Conservation (phyloP, 805 yeast species). For the Ogataea saltuana region DNA sequence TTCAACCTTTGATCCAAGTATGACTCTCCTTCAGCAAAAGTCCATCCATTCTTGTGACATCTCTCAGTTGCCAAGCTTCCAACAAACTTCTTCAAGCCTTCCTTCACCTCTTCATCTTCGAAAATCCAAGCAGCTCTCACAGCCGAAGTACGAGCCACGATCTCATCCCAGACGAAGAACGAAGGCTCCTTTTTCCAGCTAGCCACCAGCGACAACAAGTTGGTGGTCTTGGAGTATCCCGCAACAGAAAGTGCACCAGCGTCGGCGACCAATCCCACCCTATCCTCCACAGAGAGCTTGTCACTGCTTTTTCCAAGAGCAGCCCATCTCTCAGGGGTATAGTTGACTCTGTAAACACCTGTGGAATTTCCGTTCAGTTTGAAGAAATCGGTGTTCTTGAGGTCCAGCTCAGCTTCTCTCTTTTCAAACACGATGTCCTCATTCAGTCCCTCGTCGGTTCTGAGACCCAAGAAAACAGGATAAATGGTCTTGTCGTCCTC, state of each 20-base stretch:
- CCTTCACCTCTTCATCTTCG: constrained; percentile 37
- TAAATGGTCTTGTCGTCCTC: constrained; percentile 62
- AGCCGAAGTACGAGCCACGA: constrained; percentile 42
- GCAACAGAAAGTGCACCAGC: constrained; percentile 50
- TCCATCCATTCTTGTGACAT: constrained; percentile 65
- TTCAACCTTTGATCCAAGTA: constrained; percentile 40
- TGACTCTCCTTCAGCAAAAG: constrained; percentile 75
- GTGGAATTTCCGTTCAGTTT: constrained; percentile 53
- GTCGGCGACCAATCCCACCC: constrained; percentile 59
- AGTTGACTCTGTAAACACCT: constrained; percentile 57
- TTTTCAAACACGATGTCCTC: constrained; percentile 32
- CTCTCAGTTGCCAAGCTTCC: constrained; percentile 30
- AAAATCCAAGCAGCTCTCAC: constrained; percentile 39
- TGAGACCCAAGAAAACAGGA: constrained; percentile 53
- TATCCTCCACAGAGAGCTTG: constrained; percentile 48
- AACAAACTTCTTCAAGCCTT: constrained; percentile 37
- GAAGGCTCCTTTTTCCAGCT: constrained; percentile 41
- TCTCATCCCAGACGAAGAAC: constrained; percentile 59
- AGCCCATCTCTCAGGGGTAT: constrained; percentile 41
- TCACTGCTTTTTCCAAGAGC: constrained; percentile 41
- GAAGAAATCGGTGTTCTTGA: constrained; percentile 35
- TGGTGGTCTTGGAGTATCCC: constrained; percentile 45
- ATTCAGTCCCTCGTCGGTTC: constrained; percentile 31
- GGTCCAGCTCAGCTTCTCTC: constrained; percentile 23
- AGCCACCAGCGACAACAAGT: constrained; percentile 47